Evolutionary conservation across 192 early-diverging fungal species (phyloP), one percentile per base, ranked within the genome.

Genomic region (Borealophlyctis nickersoniae): DNA sequence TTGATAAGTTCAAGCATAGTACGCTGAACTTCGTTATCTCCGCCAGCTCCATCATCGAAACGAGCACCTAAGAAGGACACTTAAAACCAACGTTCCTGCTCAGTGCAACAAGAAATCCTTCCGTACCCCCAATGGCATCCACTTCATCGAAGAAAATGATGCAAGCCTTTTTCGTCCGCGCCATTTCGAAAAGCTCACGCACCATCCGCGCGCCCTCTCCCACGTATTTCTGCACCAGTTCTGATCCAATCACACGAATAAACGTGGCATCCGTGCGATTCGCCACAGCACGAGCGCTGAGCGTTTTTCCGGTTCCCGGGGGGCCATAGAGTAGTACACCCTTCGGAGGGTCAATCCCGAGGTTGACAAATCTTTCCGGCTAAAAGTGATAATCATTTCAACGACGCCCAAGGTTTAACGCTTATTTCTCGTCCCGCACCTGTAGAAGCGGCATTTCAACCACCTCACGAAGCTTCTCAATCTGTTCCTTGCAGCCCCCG

Each of bases 81-180:
- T 45, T 45, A 45, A 19, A 7, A 19, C 39, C 39, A 19, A 45
- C 39, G 7, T 19, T 45, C 39, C 19, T 13, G 7, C 39, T 13
- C 9, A 19, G 19, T 7, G 7, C 19, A 45, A 19, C 39, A 45
- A 45, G 39, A 13, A 45, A 45, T 7, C 9, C 7, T 13, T 13
- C 39, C 7, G 19, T 13, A 79, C 72, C 85, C 68, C 97, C 97
- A 72, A 99, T 96, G 35, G 97, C 97, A 70, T 99, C 97, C 23
- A 99, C 86, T 79, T 99, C 97, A 71, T 99, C 97, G 83, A 99
- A 98, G 74, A 99, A 99, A 67, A 99, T 97, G 67, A 99, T 99
- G 74, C 97, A 99, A 1, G 97, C 97, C 72, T 99, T 99, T 81
- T 98, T 98, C 49, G 96, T 92, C 61, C 96, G 88, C 50, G 97